A percentile compares a stretch with the other conserved stretches of the same genome.
These are phyloP conservation scores for Malus hybrid DNA, from an alignment of 331 rosid genomes.

Conservation along the genomic window DNA sequence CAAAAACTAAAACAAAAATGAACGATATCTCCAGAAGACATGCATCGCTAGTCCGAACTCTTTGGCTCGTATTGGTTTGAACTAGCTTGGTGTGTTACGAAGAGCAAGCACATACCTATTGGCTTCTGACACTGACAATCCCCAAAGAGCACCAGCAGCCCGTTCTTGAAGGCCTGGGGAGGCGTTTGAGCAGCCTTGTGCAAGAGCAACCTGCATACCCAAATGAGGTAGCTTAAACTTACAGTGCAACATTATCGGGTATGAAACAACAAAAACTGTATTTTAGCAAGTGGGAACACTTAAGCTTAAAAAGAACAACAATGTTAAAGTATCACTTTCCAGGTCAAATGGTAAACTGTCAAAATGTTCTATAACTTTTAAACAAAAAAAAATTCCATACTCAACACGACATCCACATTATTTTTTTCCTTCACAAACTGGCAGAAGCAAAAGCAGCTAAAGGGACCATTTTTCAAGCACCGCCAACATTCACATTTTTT, in stretches of 20 bases:
- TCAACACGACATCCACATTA: not conserved
- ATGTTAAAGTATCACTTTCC: not conserved
- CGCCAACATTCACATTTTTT: too few relatives aligned
- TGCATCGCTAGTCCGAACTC: not conserved
- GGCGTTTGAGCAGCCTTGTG: conserved; percentile 94
- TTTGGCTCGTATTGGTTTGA: not conserved
- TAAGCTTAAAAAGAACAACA: not conserved
- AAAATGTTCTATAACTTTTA: not conserved
- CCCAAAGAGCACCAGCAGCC: conserved; percentile 99
- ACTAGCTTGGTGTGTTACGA: not conserved
- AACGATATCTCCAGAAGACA: not conserved
- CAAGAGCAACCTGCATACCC: conserved; percentile 81
- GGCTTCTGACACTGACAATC: conserved; percentile 96
- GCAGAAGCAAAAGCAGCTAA: too few relatives aligned
- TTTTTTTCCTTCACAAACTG: not conserved
- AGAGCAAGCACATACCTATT: conserved; percentile 58
- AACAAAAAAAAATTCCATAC: not conserved
- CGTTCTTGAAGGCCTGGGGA: conserved; percentile 99
- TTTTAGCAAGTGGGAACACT: not conserved
- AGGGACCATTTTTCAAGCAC: too few relatives aligned
- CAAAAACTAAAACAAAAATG: not conserved
- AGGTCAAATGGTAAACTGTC: not conserved
- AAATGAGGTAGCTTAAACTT: conserved; percentile 19
- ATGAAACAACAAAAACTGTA: not conserved
- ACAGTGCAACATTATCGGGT: not conserved